Evolutionary conservation across 2,329 filamentous ascomycete genomes (phyloP), one percentile per base, ranked within the genome.

Genomic region (Nemania sp.): DNA sequence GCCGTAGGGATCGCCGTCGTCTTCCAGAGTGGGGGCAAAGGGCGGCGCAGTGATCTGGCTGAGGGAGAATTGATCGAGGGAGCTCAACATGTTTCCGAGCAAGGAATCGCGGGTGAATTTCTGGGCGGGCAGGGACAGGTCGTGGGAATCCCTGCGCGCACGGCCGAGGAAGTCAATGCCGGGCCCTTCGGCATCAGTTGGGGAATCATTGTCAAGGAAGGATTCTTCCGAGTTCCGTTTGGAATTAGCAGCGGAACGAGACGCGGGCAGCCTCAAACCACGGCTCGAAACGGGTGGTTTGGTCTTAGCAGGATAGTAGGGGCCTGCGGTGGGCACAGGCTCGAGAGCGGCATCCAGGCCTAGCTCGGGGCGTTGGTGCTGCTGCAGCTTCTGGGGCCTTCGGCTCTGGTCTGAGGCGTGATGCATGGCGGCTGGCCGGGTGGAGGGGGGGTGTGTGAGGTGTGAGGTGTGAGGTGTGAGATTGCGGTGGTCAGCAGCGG

Each of bases 71-170:
- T 94, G 90, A 76, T 97, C 94, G 65, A 99, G 87, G 42, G 93
- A 97, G 66, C 95, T 82, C 62, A 98, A 87, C 89, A 99, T 95
- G 76, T 97, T 96, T 76, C 95, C 90, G 61, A 99, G 92, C 67
- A 99, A 87, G 37, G 93, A 97, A 72, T 96, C 91, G 68, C 94
- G 87, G 42, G 90, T 91, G 65, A 91, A 87, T 73, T 91, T 86
- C 63, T 88, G 83, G 50, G 90, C 86, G 52, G 88, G 88, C 69
- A 96, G 82, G 59, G 91, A 93, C 64, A 97, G 83, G 75, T 97
- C 93, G 80, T 97, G 93, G 50, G 90, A 92, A 77, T 93, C 88
- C 42, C 72, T 65, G 5, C 66, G 83, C 79, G 56, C 74, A 72
- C 67, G 70, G 55, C 53, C 68, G 59, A 49, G 67, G 63, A 62